phyloP scores from a whole-genome alignment of 2,329 filamentous ascomycete species.

The Paecilomyces sp. region DNA sequence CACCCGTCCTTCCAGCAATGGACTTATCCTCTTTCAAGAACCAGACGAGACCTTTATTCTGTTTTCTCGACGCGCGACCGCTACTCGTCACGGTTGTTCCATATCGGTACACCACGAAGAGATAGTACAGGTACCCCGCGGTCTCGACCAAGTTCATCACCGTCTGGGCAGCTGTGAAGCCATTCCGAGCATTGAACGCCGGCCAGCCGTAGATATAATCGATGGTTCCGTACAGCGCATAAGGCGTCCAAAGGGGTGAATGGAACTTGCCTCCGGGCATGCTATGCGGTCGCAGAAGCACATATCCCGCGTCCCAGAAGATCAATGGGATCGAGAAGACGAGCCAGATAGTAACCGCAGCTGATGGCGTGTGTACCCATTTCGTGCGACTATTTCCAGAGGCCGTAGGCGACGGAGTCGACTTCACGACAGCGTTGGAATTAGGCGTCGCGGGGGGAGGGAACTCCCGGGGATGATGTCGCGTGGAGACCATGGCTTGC shows the following conservation, averaged over 20 bases:
- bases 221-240: constrained; percentile 70
- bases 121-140: constrained; percentile 56
- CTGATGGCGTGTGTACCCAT: constrained; percentile 55
- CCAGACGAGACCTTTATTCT: constrained; percentile 31
- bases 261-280: constrained; percentile 73
- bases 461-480: constrained; percentile 48
- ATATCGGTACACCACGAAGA: constrained; percentile 45
- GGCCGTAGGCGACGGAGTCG: constrained; percentile 14
- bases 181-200: constrained; percentile 58
- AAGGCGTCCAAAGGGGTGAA: constrained; percentile 66
- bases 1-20: constrained; percentile 46
- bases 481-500: constrained; percentile 49
- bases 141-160: constrained; percentile 63
- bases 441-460: constrained; percentile 22
- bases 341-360: constrained; percentile 62
- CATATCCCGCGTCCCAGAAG: constrained; percentile 72
- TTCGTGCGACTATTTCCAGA: constrained; percentile 14
- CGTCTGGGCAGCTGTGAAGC: constrained; percentile 72
- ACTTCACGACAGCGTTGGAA: constrained; percentile 16
- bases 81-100: constrained; percentile 25
- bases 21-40: constrained; percentile 44
- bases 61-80: constrained; percentile 17
- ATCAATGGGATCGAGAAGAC: constrained; percentile 69
- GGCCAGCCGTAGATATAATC: constrained; percentile 78
- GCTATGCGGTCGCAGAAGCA: constrained; percentile 69